These are phyloP conservation scores for Auriscalpium orientale DNA, from an alignment of 768 basidiomycete species.

Conservation along the genomic window DNA sequence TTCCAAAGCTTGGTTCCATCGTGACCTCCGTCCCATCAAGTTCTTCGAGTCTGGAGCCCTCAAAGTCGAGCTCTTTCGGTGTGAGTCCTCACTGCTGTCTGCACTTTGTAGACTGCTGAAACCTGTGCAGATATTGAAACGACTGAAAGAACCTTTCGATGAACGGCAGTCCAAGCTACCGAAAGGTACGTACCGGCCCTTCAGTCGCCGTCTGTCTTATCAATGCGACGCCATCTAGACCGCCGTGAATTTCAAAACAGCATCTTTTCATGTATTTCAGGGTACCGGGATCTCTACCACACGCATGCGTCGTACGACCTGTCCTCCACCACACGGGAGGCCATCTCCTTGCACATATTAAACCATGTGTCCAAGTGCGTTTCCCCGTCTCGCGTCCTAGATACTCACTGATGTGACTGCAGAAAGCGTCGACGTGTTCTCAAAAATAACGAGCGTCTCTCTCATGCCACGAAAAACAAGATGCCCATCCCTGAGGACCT, in stretches of 20 bases:
- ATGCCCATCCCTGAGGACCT: constrained; percentile 60
- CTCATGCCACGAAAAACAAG: constrained; percentile 54
- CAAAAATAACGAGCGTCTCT: constrained; percentile 91
- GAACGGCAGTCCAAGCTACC: constrained; percentile 45
- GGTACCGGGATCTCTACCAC: constrained; percentile 72
- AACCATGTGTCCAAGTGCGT: constrained; percentile 85
- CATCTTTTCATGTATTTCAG: constrained; percentile 54
- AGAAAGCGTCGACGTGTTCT: constrained; percentile 88
- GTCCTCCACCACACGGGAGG: constrained; percentile 58
- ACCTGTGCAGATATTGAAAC: constrained; percentile 42
- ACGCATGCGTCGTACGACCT: constrained; percentile 58
- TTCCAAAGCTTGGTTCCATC: constrained; percentile 52
- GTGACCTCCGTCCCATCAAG: constrained; percentile 43
- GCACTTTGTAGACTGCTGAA: not conserved
- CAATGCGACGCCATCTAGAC: constrained; percentile 26
- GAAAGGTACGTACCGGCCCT: constrained; percentile 33
- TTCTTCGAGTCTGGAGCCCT: constrained; percentile 12
- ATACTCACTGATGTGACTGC: not conserved
- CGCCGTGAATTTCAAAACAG: constrained; percentile 54
- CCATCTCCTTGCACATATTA: constrained; percentile 68
- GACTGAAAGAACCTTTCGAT: constrained; percentile 48
- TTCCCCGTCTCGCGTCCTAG: not conserved
- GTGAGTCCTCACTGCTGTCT: not conserved
- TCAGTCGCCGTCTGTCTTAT: constrained; percentile 3
- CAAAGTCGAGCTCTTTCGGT: constrained; percentile 4